These are phyloP conservation scores for Aureococcus anophagefferens DNA, from an alignment of 108 stramenopile genomes.

Conservation along the genomic window DNA sequence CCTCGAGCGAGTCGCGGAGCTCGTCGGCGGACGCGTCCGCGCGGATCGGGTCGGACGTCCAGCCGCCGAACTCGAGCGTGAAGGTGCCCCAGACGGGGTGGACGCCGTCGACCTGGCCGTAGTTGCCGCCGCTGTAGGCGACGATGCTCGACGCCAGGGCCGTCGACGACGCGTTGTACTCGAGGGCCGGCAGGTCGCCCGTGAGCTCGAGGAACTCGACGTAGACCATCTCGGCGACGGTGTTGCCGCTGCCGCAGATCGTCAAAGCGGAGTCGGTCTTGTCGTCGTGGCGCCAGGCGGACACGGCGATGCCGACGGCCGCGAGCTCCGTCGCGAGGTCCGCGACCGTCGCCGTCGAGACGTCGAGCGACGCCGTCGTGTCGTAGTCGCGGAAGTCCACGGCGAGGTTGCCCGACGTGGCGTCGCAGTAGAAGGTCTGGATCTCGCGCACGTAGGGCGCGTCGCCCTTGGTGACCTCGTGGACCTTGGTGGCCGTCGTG, in stretches of 20 bases:
- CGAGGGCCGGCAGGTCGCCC: neutral
- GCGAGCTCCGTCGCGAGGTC: neutral
- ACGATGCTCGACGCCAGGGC: neutral
- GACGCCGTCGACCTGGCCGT: conserved; percentile 14
- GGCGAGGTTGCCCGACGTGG: conserved; percentile 24
- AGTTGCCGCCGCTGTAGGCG: too few species aligned
- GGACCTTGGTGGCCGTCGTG: neutral
- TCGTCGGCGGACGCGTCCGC: conserved; percentile 46
- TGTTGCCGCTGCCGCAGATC: neutral
- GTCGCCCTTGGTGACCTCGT: conserved; percentile 37
- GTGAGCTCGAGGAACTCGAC: conserved; percentile 4
- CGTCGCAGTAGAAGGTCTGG: conserved; percentile 44
- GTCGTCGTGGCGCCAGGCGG: neutral
- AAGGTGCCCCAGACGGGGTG: conserved; percentile 48
- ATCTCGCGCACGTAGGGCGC: conserved; percentile 50
- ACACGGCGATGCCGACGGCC: neutral
- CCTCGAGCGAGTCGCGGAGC: conserved; percentile 41
- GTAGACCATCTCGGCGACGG: neutral
- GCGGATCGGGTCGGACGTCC: conserved; percentile 30
- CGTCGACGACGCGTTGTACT: neutral
- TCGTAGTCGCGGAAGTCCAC: conserved; percentile 14
- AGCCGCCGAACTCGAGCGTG: conserved; percentile 20
- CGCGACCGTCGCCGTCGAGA: neutral
- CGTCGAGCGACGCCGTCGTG: too few species aligned
- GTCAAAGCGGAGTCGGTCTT: neutral